Conservation (phyloP, 345 rosid genomes). For the Isatis tinctoria region DNA sequence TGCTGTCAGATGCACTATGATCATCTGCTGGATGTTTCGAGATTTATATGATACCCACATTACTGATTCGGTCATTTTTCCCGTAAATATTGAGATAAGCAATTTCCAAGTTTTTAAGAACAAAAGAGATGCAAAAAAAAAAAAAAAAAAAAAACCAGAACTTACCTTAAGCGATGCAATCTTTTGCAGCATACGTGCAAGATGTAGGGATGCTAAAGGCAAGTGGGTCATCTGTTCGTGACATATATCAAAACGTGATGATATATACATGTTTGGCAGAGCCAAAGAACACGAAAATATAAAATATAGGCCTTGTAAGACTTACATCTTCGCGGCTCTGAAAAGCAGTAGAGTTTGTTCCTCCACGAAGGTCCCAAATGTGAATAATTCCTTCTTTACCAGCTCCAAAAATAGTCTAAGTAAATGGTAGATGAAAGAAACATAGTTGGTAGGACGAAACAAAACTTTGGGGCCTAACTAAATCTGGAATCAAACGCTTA, state of each 20-base stretch:
- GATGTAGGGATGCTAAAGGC: slow-evolving; percentile 54
- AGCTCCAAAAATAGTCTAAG: slow-evolving; percentile 77
- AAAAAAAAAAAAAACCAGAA: slow-evolving; percentile 12
- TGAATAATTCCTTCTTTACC: slow-evolving; percentile 65
- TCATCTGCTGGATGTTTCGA: neutral
- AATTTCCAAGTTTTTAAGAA: neutral
- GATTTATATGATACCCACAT: neutral
- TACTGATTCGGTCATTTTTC: neutral
- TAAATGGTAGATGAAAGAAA: slow-evolving; percentile 16
- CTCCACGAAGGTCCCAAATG: slow-evolving; percentile 94
- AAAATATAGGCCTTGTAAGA: neutral
- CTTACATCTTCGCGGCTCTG: slow-evolving; percentile 67
- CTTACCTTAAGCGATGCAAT: slow-evolving; percentile 43
- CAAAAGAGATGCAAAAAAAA: slow-evolving; percentile 1
- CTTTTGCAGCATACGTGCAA: slow-evolving; percentile 63
- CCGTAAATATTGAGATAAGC: neutral
- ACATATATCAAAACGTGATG: slow-evolving; percentile 8
- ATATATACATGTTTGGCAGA: neutral
- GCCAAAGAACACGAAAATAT: slow-evolving; percentile 9
- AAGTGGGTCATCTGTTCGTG: slow-evolving; percentile 46
- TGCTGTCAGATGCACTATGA: neutral
- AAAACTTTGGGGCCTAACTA: slow-evolving; percentile 4
- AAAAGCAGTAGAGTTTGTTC: slow-evolving; percentile 60
- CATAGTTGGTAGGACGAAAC: neutral
- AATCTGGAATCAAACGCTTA: neutral